Base-by-base conservation (phyloP, 306 rosid species). In the Vigna angularis region DNA sequence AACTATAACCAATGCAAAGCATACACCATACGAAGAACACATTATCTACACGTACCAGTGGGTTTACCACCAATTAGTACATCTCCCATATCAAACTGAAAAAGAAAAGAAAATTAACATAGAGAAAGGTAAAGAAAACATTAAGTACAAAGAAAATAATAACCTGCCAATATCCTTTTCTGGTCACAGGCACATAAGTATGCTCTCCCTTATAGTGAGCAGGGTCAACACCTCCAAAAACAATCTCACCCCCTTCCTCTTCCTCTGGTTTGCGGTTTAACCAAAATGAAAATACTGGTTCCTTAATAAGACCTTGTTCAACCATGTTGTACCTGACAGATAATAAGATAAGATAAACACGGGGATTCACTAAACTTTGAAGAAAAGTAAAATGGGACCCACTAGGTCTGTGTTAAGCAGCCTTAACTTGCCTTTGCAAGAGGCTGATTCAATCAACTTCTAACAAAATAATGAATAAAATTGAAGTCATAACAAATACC, bases 81-180 rank as follows among this genome's bases (percentile, higher is more conserved):
- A 86, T 95, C 98, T 30, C 94, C 97, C 88, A 93, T 93, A 73
- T 88, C 84, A 79, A 95, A 95, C 99, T 93, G 48, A 48, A 72
- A 42, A 47, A 49, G 6, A 15, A 72, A 70, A 49, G 45, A 16
- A 4, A 79, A 24, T 50, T 22, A 73, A 30, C n/a, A 67, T 65
- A 50, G 42, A 53, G 9, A 81, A 59, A 20, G 53, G 74, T 24
- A 45, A 40, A 26, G 34, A 4, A 68, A 42, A 12, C 7, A 12
- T 9, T 16, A 49, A 69, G 51, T 24, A 56, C 20, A 18, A 47
- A 30, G 38, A 50, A 13, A 16, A 5, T 49, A 6, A 47, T 20
- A 75, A 92, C 98, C 98, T 92, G 96, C 98, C 98, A 95, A 85
- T 95, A 95, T 62, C 98, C 98, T 82, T 89, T 95, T 56, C 56